Evolutionary conservation across 202 grass and related monocot species (phyloP), one percentile per base, ranked within the genome.

Genomic region (Elaeis oleifera): DNA sequence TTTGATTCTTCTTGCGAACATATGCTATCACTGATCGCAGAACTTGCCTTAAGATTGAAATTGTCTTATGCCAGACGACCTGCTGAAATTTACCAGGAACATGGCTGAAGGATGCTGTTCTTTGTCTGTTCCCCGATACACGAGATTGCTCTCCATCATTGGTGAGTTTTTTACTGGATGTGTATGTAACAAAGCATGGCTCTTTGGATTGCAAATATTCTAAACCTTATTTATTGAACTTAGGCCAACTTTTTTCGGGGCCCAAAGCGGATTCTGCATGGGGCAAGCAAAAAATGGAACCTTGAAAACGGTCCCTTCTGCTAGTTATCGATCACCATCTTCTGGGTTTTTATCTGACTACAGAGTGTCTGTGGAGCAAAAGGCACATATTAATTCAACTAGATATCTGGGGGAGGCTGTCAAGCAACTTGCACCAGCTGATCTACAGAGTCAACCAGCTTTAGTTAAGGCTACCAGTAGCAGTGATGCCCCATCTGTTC

Each of bases 371-470:
- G 68, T 57, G 7, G 74, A 83, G 55, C 76, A 85, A 58, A 60
- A 69, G 54, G 67, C 73, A 84, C 71, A 78, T 81, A 67, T 87
- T 68, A 83, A 64, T 71, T 83, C 82, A 60, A 79, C 63, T 59
- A 89, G 83, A 52, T 74, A 89, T 81, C 74, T 92, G 59, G 88
- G 88, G 5, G 94, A 89, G 77, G 88, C 85, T 77, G 88, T 92
- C 56, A 99, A 89, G 69, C 94, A 99, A 80, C 88, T 99, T 60
- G 68, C 88, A 64, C 85, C 94, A 6, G 65, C 65, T 67, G 86
- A 72, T 25, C 63, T 97, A 58, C 88, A 76, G 31, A 71, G 70
- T 49, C 80, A 81, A 72, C 79, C 61, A 44, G 65, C 81, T 48
- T 56, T 72, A 21, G 72, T 76, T 52, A 80, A 49, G 68, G 62